phyloP scores from a whole-genome alignment of 192 early-diverging fungal species.

The Podila epigama region DNA sequence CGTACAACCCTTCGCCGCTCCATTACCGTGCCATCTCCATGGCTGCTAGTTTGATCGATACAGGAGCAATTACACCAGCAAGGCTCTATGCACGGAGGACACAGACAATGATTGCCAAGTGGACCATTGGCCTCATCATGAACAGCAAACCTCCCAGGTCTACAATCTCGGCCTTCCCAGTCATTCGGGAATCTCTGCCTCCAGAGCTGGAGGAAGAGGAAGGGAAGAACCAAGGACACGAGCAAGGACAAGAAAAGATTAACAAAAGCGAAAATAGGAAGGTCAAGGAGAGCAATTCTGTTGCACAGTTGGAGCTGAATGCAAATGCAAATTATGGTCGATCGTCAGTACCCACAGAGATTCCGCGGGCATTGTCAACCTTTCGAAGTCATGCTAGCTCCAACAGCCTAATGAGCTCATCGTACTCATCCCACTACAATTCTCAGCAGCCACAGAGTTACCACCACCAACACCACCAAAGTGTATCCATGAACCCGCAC shows the following conservation, averaged over 20 bases:
- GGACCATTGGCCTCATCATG: slow-evolving; percentile 43
- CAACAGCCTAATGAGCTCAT: slow-evolving; percentile 21
- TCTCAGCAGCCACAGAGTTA: slow-evolving; percentile 2
- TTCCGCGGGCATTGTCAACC: slow-evolving; percentile 20
- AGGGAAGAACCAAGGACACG: too few relatives aligned
- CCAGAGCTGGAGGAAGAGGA: slow-evolving; percentile 35
- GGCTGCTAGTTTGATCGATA: slow-evolving; percentile 42
- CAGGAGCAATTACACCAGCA: slow-evolving; percentile 44
- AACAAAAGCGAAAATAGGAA: slow-evolving; percentile 1
- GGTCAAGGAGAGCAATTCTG: not conserved
- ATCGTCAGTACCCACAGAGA: slow-evolving; percentile 11
- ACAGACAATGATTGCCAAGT: slow-evolving; percentile 48
- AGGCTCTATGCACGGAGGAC: slow-evolving; percentile 38
- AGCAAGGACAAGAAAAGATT: not conserved
- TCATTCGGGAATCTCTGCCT: slow-evolving; percentile 28
- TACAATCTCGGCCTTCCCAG: slow-evolving; percentile 8
- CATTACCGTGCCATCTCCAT: slow-evolving; percentile 44
- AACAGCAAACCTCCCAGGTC: slow-evolving; percentile 23
- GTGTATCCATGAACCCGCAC: not conserved
- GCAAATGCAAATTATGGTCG: slow-evolving; percentile 20
- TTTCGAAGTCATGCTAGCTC: slow-evolving; percentile 17
- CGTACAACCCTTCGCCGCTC: slow-evolving; percentile 37
- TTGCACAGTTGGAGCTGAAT: slow-evolving; percentile 1
- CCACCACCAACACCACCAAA: not conserved
- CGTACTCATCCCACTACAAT: slow-evolving; percentile 16